A percentile compares a stretch with the other conserved stretches of the same genome.
phyloP scores from a whole-genome alignment of 306 rosid species.

The Lathyrus sativus region DNA sequence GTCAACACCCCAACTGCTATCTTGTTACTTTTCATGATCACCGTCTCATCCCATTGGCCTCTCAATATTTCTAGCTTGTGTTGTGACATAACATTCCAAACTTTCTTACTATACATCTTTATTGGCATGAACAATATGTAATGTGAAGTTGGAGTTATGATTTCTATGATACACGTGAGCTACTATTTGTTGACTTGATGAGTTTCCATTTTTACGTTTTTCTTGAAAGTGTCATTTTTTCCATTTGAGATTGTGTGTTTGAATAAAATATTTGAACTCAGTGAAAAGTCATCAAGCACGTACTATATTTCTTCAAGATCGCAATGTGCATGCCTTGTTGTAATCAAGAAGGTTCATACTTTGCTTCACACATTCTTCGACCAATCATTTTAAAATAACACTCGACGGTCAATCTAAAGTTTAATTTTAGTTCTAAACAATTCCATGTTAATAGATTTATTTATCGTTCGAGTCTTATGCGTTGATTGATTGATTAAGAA shows the following conservation, averaged over 20 bases:
- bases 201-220: neutral
- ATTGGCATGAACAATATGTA: neutral
- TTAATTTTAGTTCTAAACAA: no score
- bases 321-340: conserved; percentile 18
- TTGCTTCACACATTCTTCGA: no score
- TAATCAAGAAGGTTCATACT: conserved; percentile 13
- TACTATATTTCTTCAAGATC: conserved; percentile 30
- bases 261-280: conserved; percentile 21
- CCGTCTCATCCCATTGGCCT: conserved; percentile 31
- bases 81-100: neutral
- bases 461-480: no score
- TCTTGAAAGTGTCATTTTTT: neutral
- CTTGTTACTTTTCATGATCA: conserved; percentile 31
- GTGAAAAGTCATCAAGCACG: conserved; percentile 35
- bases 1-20: conserved; percentile 24
- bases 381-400: no score
- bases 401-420: no score
- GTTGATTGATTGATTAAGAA: no score
- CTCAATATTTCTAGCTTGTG: conserved; percentile 17
- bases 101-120: neutral
- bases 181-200: conserved; percentile 36
- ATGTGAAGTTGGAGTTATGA: neutral
- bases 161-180: conserved; percentile 21
- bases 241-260: conserved; percentile 31
- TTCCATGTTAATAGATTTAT: no score